A percentile compares a stretch with the other conserved stretches of the same genome.
Conservation (phyloP, 495 filamentous ascomycete species). For the Lepraria neglecta region DNA sequence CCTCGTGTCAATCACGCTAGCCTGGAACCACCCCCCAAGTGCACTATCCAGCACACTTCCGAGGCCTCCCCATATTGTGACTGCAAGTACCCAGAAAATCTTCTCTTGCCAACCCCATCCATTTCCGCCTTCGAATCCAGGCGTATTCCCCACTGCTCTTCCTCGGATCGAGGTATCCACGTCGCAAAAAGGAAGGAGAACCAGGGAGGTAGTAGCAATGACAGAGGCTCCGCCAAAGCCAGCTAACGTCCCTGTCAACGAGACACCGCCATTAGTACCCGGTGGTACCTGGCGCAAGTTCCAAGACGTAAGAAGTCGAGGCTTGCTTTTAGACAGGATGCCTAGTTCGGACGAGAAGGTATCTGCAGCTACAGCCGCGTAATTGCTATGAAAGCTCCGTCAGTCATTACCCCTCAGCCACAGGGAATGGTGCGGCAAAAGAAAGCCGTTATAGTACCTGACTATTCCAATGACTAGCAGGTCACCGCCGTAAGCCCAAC, state of each 20-base stretch:
- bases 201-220: constrained; percentile 57
- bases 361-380: constrained; percentile 85
- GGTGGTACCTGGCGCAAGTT: constrained; percentile 69
- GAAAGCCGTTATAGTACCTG: constrained; percentile 23
- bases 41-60: constrained; percentile 83
- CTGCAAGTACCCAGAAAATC: constrained; percentile 48
- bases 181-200: constrained; percentile 64
- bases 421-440: not conserved
- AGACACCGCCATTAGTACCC: constrained; percentile 92
- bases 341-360: constrained; percentile 95
- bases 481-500: constrained; percentile 40
- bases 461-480: constrained; percentile 53
- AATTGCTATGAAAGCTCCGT: constrained; percentile 47
- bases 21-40: constrained; percentile 78
- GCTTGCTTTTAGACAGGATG: constrained; percentile 69
- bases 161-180: constrained; percentile 11
- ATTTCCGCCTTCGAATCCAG: constrained; percentile 31
- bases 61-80: constrained; percentile 64
- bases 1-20: constrained; percentile 75
- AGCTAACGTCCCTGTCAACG: constrained; percentile 60
- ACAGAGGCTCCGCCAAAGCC: constrained; percentile 69
- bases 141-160: constrained; percentile 21
- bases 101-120: constrained; percentile 46
- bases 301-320: constrained; percentile 80
- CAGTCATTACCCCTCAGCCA: not conserved